A percentile compares a stretch with the other conserved stretches of the same genome.
Conservation (phyloP, 495 filamentous ascomycete species). For the Saxophila tyrrhenica region DNA sequence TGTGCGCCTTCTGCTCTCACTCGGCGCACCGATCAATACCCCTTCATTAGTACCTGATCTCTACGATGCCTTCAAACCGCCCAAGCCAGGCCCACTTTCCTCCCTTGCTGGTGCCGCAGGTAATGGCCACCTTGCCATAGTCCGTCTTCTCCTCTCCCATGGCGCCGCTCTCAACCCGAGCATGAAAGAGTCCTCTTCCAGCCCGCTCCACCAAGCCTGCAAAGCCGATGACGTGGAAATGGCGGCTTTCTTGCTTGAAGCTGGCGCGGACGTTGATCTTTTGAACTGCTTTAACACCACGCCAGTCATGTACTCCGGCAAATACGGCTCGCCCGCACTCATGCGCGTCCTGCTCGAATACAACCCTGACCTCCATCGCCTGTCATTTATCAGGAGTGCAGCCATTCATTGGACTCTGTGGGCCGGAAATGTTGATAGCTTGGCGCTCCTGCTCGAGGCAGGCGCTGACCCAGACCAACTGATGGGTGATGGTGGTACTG, state of each 20-base stretch:
- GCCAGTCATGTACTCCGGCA: constrained; percentile 19
- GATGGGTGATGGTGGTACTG: constrained; percentile 11
- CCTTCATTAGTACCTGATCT: constrained; percentile 5
- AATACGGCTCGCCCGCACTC: constrained; percentile 7
- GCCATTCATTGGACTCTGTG: constrained; percentile 16
- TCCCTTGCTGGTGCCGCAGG: constrained; percentile 16
- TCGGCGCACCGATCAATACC: constrained; percentile 11
- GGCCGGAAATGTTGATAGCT: constrained; percentile 3
- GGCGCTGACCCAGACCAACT: constrained; percentile 10
- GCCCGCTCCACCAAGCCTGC: constrained; percentile 15
- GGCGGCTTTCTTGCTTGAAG: constrained; percentile 9
- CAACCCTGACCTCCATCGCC: constrained; percentile 8
- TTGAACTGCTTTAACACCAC: constrained; percentile 15
- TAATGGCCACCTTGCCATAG: constrained; percentile 11
- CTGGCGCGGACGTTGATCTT: constrained; percentile 14
- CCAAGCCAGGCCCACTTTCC: constrained; percentile 14
- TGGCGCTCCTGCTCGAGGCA: constrained; percentile 11
- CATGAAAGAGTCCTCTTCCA: constrained; percentile 9
- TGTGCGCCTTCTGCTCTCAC: constrained; percentile 13
- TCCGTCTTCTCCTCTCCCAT: constrained; percentile 13
- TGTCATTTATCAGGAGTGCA: constrained; percentile 9
- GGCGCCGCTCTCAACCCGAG: constrained; percentile 15
- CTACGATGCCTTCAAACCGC: constrained; percentile 19
- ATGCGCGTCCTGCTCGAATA: constrained; percentile 4
- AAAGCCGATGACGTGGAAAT: constrained; percentile 11